Evolutionary conservation across 2,329 filamentous ascomycete species (phyloP), one percentile per base, ranked within the genome.

Genomic region (Cyphellophora attinorum): DNA sequence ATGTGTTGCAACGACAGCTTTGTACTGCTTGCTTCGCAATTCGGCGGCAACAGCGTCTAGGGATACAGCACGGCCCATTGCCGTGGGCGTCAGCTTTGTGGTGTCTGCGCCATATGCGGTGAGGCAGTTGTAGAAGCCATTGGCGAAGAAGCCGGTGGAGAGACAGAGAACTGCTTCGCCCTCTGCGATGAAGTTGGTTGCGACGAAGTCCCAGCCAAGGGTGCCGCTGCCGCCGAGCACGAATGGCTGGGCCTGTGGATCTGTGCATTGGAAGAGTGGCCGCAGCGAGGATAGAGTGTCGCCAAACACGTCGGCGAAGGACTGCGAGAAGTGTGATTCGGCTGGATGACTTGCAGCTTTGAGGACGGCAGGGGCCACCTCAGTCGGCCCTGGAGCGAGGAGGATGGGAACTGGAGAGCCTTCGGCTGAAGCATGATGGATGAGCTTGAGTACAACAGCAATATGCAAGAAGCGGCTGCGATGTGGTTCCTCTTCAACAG

Each of bases 111-210:
- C 88, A 56, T 98, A 98, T 19, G 85, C 83, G 56, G 81, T 74
- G 56, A 98, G 76, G 63, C 88, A 95, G 62, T 93, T 80, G 48
- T 85, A 83, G 55, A 96, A 94, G 39, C 79, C 85, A 58, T 96
- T 88, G 48, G 84, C 88, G 56, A 98, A 98, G 73, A 96, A 98
- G 46, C 89, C 91, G 23, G 85, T 91, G 66, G 93, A 86, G n/a
- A 98, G 75, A 38, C 96, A 88, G 21, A 98, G 73, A 18, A 83
- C 91, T 39, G 93, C 75, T 54, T 96, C 91, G 38, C 84, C 86
- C 34, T 78, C 72, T 66, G 96, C 89, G 42, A 84, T 72, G 44
- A 98, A 66, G 67, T 96, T 98, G 48, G 85, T 80, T 12, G 85
- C 81, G 29, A 95, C 86, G 41, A 96, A 67, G 57, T 98, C 91